phyloP scores from a whole-genome alignment of 345 rosid genomes.

The Eucalyptus regnans region DNA sequence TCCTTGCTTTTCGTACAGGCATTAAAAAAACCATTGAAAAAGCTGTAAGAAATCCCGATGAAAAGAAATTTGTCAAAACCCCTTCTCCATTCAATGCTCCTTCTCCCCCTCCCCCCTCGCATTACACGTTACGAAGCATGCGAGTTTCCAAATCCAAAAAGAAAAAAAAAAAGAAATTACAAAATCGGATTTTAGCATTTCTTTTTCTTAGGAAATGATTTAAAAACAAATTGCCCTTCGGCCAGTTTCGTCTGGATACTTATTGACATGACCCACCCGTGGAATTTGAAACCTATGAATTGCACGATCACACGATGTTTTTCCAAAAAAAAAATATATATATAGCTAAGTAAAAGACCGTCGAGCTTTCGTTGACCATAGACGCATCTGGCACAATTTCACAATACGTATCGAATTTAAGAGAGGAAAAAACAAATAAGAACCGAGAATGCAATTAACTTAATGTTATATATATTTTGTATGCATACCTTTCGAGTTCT shows the following conservation, averaged over 20 bases:
- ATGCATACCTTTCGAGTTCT: not conserved
- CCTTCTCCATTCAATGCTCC: not conserved
- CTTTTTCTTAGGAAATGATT: not conserved
- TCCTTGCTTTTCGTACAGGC: slow-evolving; percentile 11
- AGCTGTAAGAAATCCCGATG: not conserved
- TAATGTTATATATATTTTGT: not conserved
- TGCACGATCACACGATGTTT: not conserved
- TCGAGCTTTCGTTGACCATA: not conserved
- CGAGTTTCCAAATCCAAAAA: not conserved
- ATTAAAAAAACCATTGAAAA: not conserved
- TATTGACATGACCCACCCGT: not conserved
- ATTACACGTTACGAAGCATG: not conserved
- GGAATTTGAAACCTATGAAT: not conserved
- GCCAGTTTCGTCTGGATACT: not conserved
- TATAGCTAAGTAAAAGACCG: not conserved
- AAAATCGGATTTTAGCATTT: not conserved
- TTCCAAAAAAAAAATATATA: not conserved
- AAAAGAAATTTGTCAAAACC: not conserved
- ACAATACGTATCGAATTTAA: not conserved
- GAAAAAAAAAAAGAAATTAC: not conserved
- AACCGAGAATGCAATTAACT: not conserved
- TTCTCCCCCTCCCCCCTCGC: not conserved
- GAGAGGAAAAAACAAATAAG: not conserved
- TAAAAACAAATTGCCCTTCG: not conserved
- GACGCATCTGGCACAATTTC: not conserved